Base-by-base conservation (phyloP, 2,329 filamentous ascomycete species). In the Aureobasidium pullulans region DNA sequence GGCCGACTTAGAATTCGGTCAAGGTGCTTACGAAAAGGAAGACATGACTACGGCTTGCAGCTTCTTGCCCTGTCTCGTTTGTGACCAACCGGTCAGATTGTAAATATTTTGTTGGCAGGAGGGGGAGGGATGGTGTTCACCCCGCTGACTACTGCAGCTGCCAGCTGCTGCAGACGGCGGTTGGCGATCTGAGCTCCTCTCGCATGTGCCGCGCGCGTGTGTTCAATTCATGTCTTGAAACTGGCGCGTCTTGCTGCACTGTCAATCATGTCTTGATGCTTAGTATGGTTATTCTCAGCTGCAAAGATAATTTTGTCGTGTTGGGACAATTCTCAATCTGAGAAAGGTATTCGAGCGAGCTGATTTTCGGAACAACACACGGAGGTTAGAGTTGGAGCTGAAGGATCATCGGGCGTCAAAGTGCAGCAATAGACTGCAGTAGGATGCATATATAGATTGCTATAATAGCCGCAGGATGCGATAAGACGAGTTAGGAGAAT, bases 401-500 rank as follows among this genome's bases (percentile, higher is more conserved):
- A 29, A 56, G 52, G 52, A 56, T 56, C 19, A 44, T 37, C 23
- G 50, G 52, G 52, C 52, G 52, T 43, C 40, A 28, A 29, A 11
- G 28, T 36, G 52, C 52, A 56, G 52, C 40, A 28, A 29, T 46
- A 36, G 40, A 28, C 31, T 56, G 52, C 52, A 56, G 52, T 46
- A 46, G 40, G 40, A 34, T 56, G 52, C 39, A 56, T 56, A 34
- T 42, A 44, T 43, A 56, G 44, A 46, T 46, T 46, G 48, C 31
- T n/a, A 44, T 13, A 13, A 23, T 23, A 28, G 42, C 42, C 29
- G 44, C 44, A 56, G 40, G 52, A 56, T 56, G 52, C 52, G 52
- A 56, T 54, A 54, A 54, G 50, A 43, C 50, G 43, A 19, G 28
- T 44, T 56, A 46, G 52, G 52, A 56, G 16, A 56, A 56, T 36